Evolutionary conservation across 352 stramenopile genomes (phyloP), one percentile per base, ranked within the genome.

Genomic region (Blastocystis hominis): DNA sequence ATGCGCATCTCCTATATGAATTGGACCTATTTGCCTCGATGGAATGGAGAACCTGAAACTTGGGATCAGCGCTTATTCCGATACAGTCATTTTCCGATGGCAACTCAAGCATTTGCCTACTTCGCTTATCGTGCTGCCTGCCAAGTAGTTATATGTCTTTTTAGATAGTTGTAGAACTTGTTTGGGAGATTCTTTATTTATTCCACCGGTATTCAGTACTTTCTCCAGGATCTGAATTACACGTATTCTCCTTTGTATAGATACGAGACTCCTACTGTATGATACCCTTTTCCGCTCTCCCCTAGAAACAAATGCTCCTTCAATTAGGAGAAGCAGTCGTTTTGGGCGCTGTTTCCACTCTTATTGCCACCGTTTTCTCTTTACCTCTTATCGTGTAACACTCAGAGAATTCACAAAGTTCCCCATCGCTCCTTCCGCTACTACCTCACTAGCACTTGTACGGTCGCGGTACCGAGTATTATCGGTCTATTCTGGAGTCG

Each of bases 1-100:
- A 84, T 84, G 34, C 72, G 72, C 13, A 84, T 84, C 24, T 84
- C 72, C 20, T 84, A 84, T 30, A 84, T 84, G 72, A 84, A 84
- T 30, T 84, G 72, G 72, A 84, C 72, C 34, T 84, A 84, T 66
- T 53, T 84, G n/a, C 72, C 72, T 1, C 72, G 72, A n/a, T 84
- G 47, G 44, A 84, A 46, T 36, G 72, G 72, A 36, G 72, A 69
- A 47, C 24, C 66, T 24, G 72, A 84, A 34, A 84, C 47, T 7
- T 68, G 50, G 36, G 10, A 66, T 30, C 20, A 84, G 47, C 72
- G 72, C 7, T 30, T 84, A n/a, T 34, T 84, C 46, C 44, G 72
- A 20, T 84, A 84, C 44, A 84, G 72, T 68, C 72, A 84, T 46
- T 84, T 84, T 40, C 72, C 72, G 13, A 84, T 84, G 72, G 72